Evolutionary conservation across 768 basidiomycete genomes (phyloP).

Genomic region (Clitopilus hobsonii): DNA sequence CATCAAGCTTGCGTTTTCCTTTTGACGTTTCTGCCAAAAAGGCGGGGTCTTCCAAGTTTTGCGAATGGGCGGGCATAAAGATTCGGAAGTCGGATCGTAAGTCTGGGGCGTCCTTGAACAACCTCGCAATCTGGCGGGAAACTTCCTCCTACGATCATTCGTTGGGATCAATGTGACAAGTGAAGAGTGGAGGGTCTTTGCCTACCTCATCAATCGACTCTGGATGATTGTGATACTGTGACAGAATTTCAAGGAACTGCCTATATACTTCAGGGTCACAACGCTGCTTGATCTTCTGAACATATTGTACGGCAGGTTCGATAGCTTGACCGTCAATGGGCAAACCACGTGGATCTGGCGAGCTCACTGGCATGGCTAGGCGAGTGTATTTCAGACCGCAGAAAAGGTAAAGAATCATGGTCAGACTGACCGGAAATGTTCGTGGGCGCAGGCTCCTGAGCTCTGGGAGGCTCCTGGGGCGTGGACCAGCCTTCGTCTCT

Average conservation of each 20-base stretch:
- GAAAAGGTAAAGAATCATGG: too few species aligned
- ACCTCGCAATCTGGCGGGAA: conserved; percentile 56
- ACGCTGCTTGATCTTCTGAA: conserved; percentile 94
- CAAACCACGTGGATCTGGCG: conserved; percentile 30
- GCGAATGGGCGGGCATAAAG: conserved; percentile 65
- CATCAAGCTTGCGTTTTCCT: conserved; percentile 42
- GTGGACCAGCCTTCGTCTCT: neutral
- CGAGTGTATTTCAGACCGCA: neutral
- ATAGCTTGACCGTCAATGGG: conserved; percentile 43
- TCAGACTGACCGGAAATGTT: too few species aligned
- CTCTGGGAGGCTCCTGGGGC: neutral
- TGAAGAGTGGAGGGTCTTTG: conserved; percentile 1
- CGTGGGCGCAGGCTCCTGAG: neutral
- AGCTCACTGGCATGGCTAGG: conserved; percentile 6
- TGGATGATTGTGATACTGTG: conserved; percentile 55
- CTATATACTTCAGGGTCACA: conserved; percentile 88
- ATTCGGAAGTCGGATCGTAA: conserved; percentile 68
- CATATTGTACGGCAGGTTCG: conserved; percentile 86
- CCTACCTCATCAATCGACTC: conserved; percentile 59
- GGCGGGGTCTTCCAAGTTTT: conserved; percentile 40
- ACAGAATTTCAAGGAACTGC: conserved; percentile 73
- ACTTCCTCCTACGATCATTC: conserved; percentile 51
- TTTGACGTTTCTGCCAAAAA: conserved; percentile 25
- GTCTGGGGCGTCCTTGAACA: conserved; percentile 77
- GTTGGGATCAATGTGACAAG: conserved; percentile 10